Percentiles rank a stretch among this genome's conserved stretches.
phyloP scores from a whole-genome alignment of 176 grass and related monocot species.

The Avena sativa region DNA sequence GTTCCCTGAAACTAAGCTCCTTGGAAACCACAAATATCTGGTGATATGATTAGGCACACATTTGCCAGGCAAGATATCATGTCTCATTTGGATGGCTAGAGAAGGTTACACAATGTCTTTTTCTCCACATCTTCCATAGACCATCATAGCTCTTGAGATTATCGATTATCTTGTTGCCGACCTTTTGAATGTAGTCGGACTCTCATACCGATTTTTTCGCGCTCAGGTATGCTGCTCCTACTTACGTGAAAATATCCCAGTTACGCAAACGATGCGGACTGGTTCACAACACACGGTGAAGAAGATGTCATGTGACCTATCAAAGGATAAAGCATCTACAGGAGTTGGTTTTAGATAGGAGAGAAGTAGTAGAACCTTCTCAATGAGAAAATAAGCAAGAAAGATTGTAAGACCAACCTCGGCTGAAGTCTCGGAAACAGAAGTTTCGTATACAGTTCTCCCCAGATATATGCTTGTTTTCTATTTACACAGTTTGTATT shows the following conservation, averaged over 20 bases:
- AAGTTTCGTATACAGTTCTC: background rate
- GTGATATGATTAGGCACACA: conserved; percentile 34
- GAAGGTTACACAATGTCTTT: conserved; percentile 37
- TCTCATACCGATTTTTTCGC: no score
- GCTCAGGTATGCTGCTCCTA: no score
- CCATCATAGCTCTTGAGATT: no score
- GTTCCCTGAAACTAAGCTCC: no score
- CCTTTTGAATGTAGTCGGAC: no score
- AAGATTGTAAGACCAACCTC: background rate
- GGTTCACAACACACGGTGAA: conserved; percentile 7
- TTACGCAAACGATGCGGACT: no score
- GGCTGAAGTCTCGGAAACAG: conserved; percentile 5
- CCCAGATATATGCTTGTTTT: background rate
- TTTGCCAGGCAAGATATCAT: no score
- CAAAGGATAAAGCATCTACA: conserved; percentile 52
- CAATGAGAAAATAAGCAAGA: conserved; percentile 12
- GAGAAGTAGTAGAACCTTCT: conserved; percentile 36
- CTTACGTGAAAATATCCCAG: no score
- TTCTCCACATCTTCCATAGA: background rate
- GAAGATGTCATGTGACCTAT: conserved; percentile 31
- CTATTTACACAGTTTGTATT: no score
- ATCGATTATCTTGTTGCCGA: no score
- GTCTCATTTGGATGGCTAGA: background rate
- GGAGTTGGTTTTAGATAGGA: conserved; percentile 23
- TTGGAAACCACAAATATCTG: background rate